Evolutionary conservation across 1,139 yeast species (phyloP).

Genomic region (Suhomyces anneliseae): DNA sequence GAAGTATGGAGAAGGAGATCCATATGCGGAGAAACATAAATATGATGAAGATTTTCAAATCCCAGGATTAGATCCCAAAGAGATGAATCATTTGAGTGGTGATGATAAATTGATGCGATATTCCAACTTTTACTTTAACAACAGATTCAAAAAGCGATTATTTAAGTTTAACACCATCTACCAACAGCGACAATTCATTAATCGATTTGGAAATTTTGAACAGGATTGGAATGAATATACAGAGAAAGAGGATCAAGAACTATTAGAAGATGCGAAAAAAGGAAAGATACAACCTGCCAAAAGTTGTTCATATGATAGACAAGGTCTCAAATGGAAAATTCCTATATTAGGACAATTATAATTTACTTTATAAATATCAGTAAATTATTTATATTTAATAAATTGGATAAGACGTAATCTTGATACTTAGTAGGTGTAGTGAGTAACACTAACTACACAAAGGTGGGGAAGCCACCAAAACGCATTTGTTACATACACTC

Average conservation of each 20-base stretch:
- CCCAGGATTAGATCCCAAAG: slow-evolving; percentile 12
- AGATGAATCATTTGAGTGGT: slow-evolving; percentile 11
- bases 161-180: slow-evolving; percentile 50
- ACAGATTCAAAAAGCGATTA: slow-evolving; percentile 35
- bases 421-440: too few relatives aligned
- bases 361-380: too few relatives aligned
- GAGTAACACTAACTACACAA: too few relatives aligned
- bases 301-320: slow-evolving; percentile 34
- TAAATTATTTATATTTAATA: too few relatives aligned
- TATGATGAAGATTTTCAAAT: slow-evolving; percentile 22
- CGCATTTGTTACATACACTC: too few relatives aligned
- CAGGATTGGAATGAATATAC: slow-evolving; percentile 28
- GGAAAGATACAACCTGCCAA: slow-evolving; percentile 13
- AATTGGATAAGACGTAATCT: too few relatives aligned
- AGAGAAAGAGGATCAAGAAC: background rate
- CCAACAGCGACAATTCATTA: slow-evolving; percentile 49
- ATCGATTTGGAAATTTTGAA: slow-evolving; percentile 45
- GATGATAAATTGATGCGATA: slow-evolving; percentile 17
- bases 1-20: slow-evolving; percentile 39
- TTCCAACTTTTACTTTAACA: slow-evolving; percentile 38
- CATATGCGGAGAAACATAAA: slow-evolving; percentile 22
- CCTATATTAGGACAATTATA: slow-evolving; percentile 46
- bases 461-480: too few relatives aligned
- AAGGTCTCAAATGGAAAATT: slow-evolving; percentile 55
- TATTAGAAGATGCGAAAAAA: background rate